phyloP scores from a whole-genome alignment of 805 yeast genomes.

The Candida pseudofarinosa region DNA sequence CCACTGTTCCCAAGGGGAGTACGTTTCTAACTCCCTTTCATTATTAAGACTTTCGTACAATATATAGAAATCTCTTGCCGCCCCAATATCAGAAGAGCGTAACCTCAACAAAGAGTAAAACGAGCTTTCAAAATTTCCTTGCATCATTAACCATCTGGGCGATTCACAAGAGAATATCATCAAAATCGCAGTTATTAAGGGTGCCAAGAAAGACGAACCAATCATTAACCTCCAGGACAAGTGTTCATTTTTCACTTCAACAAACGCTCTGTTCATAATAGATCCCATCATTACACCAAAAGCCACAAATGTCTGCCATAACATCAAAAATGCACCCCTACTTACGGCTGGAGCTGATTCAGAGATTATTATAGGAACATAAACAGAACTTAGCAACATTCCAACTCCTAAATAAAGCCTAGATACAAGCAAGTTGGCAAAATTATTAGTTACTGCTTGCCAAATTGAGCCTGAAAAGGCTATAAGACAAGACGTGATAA shows the following conservation, averaged over 20 bases:
- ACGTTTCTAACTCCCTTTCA: no score
- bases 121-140: no score
- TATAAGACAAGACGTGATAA: conserved; percentile 8
- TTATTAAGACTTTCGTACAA: no score
- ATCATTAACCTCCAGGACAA: conserved; percentile 12
- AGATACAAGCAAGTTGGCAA: conserved; percentile 7
- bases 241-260: conserved; percentile 3
- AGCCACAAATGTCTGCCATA: conserved; percentile 14
- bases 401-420: conserved; percentile 12
- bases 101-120: no score
- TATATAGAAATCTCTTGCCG: no score
- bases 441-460: conserved; percentile 11
- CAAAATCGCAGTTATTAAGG: conserved; percentile 8
- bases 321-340: conserved; percentile 14
- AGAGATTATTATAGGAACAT: conserved; percentile 11
- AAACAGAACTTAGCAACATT: conserved; percentile 10
- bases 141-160: no score
- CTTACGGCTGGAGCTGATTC: conserved; percentile 11
- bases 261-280: conserved; percentile 8
- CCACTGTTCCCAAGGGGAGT: no score
- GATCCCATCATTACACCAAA: no score
- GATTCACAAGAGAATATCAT: conserved; percentile 20
- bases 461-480: conserved; percentile 9
- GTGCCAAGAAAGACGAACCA: conserved; percentile 9
- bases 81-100: no score